phyloP scores from a whole-genome alignment of 768 basidiomycete species.

The Dacryopinax spathularia region DNA sequence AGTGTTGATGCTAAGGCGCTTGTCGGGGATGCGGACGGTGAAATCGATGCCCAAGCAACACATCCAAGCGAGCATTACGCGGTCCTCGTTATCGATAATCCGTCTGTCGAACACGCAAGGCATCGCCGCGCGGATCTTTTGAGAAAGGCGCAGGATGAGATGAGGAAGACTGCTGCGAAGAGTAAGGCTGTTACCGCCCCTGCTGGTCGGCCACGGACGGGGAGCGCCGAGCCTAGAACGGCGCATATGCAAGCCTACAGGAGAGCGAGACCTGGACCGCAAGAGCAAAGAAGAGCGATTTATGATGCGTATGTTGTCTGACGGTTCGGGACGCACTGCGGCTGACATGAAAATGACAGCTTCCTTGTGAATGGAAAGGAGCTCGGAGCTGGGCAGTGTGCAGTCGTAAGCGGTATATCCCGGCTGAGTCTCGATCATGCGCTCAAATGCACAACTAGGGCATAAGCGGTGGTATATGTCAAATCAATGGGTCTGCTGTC shows the following conservation, averaged over 20 bases:
- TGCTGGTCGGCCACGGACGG: not conserved
- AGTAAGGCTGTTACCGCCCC: constrained; percentile 2
- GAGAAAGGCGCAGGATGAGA: constrained; percentile 3
- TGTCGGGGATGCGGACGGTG: constrained; percentile 4
- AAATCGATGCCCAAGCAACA: constrained; percentile 9
- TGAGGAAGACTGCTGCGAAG: constrained; percentile 4
- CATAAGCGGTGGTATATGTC: not conserved
- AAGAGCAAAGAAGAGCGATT: not conserved
- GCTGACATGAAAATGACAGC: not conserved
- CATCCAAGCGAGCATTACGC: constrained; percentile 12
- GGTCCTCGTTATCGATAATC: constrained; percentile 7
- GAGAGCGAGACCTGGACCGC: not conserved
- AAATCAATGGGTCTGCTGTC: not conserved
- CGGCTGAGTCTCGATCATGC: not conserved
- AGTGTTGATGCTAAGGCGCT: not conserved
- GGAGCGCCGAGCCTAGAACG: not conserved
- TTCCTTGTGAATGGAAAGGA: not conserved
- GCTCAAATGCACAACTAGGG: not conserved
- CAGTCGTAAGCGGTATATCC: not conserved
- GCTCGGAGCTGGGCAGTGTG: not conserved
- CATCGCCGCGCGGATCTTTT: not conserved
- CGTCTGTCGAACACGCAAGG: constrained; percentile 1
- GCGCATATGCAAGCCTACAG: not conserved
- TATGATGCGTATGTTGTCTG: not conserved
- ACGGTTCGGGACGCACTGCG: not conserved